Evolutionary conservation across 495 filamentous ascomycete species (phyloP), one percentile per base, ranked within the genome.

Genomic region (Podospora australis): DNA sequence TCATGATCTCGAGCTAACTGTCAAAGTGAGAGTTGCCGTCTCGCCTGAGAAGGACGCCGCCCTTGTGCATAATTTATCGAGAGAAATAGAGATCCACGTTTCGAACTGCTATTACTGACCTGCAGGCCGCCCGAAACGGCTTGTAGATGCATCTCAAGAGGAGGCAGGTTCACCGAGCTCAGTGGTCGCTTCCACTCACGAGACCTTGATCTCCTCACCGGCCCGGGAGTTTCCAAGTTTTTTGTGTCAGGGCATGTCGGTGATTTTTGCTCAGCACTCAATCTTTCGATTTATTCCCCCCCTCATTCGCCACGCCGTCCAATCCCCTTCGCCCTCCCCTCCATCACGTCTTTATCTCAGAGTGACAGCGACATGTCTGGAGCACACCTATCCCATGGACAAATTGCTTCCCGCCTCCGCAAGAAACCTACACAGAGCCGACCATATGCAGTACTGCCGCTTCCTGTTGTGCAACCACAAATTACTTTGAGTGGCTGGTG

Each of bases 71-170:
- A 36, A 30, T 39, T 38, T 32, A 42, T 44, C 26, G 6, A 29
- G 6, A 29, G 52, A 56, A 50, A 53, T 49, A 49, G 41, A 49
- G 30, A 49, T 44, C 28, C 53, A 57, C 47, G 50, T 58, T 61
- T 46, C 43, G 49, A 47, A 48, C 53, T 39, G 46, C 30, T 45
- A 50, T 57, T 44, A 45, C 44, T 39, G 36, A 40, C 54, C 53
- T 64, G 62, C 62, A 64, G 51, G 44, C 21, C 42, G 62, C 62
- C 52, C 20, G 48, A 64, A 59, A 50, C 49, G 56, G 58, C 22
- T 25, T 45, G 32, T 25, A 24, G 45, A 46, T 62, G 62, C 62
- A 58, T 49, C 47, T 54, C 41, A 41, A 42, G 34, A 35, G 36
- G 36, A 46, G 44, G 39, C 46, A 47, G 39, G 47, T 43, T 55